Evolutionary conservation across 305 asterid species (phyloP).

Genomic region (Salvia sclarea): DNA sequence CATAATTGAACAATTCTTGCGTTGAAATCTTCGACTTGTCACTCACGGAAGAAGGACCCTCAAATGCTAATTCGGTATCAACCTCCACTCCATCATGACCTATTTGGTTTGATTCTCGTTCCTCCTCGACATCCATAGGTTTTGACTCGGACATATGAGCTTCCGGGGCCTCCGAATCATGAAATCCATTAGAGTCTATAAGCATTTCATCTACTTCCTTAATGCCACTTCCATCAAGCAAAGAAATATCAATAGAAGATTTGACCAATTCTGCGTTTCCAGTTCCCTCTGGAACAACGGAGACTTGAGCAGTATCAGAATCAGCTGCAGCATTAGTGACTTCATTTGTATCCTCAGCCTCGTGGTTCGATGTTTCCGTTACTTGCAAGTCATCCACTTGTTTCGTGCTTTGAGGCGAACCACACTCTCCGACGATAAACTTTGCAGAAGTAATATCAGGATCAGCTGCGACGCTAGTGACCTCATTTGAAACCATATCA

Average conservation of each 20-base stretch:
- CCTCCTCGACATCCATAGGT: slow-evolving; percentile 39
- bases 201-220: slow-evolving; percentile 38
- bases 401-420: slow-evolving; percentile 33
- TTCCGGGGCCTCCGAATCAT: slow-evolving; percentile 38
- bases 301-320: slow-evolving; percentile 26
- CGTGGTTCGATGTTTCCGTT: slow-evolving; percentile 33
- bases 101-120: slow-evolving; percentile 38
- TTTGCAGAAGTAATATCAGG: too few relatives aligned
- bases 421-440: slow-evolving; percentile 27
- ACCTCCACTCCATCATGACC: slow-evolving; percentile 35
- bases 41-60: slow-evolving; percentile 44
- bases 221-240: slow-evolving; percentile 25
- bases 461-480: too few relatives aligned
- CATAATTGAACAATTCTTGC: slow-evolving; percentile 37
- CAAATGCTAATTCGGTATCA: slow-evolving; percentile 37
- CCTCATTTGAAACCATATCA: too few relatives aligned
- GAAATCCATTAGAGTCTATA: slow-evolving; percentile 32
- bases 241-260: slow-evolving; percentile 18
- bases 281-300: slow-evolving; percentile 29
- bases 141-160: slow-evolving; percentile 40
- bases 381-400: slow-evolving; percentile 26
- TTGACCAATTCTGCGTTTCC: slow-evolving; percentile 25
- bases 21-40: slow-evolving; percentile 33
- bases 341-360: slow-evolving; percentile 24
- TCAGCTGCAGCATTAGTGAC: slow-evolving; percentile 12